Conservation (phyloP, 1,284 basidiomycete genomes). For the Rhodotorula sp. region DNA sequence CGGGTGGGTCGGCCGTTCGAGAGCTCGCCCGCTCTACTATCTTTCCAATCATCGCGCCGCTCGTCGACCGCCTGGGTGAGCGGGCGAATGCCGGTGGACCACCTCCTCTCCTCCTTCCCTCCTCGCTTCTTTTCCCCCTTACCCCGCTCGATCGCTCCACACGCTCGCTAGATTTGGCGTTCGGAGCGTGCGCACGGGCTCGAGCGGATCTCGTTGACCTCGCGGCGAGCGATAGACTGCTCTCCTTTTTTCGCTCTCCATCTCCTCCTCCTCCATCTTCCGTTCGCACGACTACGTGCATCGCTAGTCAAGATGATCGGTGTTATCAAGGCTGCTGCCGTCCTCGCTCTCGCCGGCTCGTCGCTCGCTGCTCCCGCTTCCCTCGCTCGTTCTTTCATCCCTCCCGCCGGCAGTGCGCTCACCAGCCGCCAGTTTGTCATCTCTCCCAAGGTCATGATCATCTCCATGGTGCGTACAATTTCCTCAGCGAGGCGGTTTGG, state of each 20-base stretch:
- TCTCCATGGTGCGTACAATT: conserved; percentile 36
- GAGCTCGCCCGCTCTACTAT: no score
- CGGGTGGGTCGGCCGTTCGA: no score
- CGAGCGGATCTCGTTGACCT: not conserved
- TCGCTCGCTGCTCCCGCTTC: conserved; percentile 22
- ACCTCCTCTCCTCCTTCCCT: no score
- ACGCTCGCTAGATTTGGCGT: no score
- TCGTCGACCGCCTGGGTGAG: no score
- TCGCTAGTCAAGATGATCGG: conserved; percentile 1
- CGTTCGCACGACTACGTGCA: not conserved
- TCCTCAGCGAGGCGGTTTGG: conserved; percentile 4
- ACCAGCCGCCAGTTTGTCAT: conserved; percentile 10
- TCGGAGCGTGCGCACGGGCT: no score
- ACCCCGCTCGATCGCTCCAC: no score
- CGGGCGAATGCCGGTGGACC: no score
- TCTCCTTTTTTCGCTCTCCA: not conserved
- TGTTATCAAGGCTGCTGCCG: conserved; percentile 8
- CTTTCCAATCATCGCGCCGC: no score
- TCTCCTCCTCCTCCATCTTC: not conserved
- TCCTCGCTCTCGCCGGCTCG: conserved; percentile 11
- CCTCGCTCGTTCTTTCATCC: not conserved
- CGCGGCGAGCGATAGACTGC: not conserved
- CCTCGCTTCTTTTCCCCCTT: not conserved
- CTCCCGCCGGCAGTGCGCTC: not conserved
- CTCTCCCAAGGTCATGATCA: conserved; percentile 46